Base-by-base conservation (phyloP, 108 stramenopile species). In the Cylindrotheca fusiformis region DNA sequence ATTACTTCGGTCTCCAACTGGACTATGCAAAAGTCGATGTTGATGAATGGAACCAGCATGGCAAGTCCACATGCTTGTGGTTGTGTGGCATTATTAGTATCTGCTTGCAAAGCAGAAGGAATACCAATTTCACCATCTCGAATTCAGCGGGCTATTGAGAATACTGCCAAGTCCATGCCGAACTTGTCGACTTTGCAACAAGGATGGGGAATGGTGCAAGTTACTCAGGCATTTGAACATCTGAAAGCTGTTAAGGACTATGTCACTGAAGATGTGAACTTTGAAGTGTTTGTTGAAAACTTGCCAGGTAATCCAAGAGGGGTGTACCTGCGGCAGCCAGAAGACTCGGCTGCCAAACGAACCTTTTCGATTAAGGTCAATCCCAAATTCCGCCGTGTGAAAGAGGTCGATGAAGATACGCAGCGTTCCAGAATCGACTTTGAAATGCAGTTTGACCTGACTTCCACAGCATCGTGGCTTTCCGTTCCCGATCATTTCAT, bases 41-140 rank as follows among this genome's bases (percentile, higher is more conserved):
- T 90, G 52, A 95, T 92, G 84, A 88, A 95, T 71, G 97, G 97
- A 22, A 95, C 96, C 4, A 79, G 74, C 50, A 94, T 91, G 83
- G 56, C 72, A 30, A 67, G 69, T 52, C 95, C 95, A 0, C 84
- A 96, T 74, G 90, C 81, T 10, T 69, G 79, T 32, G 97, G 97
- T 14, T 81, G 78, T 75, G 75, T 91, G 0, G 90, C 91, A 17
- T 83, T 93, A 20, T 48, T 97, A 36, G 61, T 95, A 20, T 83
- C 82, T 41, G 94, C 90, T 1, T 73, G 81, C 58, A 81, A 88
- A 60, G 76, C 81, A 53, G 54, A 78, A 52, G 75, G 78, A 27
- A 63, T 83, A n/a, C 33, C 51, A 23, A 62, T 75, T 48, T 68
- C 82, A 27, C 87, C 90, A 27, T 41, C 57, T 29, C 62, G 79